Conservation (phyloP, 805 yeast genomes). For the Zygotorulaspora sp. region DNA sequence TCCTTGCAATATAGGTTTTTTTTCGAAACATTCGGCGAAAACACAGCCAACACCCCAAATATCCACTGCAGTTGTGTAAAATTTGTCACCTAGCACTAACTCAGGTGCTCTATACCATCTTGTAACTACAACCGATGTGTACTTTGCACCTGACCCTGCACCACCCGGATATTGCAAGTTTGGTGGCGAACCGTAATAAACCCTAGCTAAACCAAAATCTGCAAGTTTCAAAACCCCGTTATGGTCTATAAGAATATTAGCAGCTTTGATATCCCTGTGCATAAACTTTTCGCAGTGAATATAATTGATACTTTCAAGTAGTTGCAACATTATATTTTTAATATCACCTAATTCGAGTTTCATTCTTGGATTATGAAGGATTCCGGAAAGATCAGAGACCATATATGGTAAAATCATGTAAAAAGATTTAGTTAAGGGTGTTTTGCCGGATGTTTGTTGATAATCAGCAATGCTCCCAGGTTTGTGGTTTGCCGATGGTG, state of each 20-base stretch:
- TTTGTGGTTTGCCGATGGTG: slow-evolving; percentile 23
- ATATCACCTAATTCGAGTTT: slow-evolving; percentile 59
- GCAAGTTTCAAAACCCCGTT: slow-evolving; percentile 82
- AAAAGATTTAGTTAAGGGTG: slow-evolving; percentile 38
- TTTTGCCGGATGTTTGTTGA: slow-evolving; percentile 10
- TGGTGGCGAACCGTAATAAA: slow-evolving; percentile 61
- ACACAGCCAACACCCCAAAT: slow-evolving; percentile 98
- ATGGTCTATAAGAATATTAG: slow-evolving; percentile 80
- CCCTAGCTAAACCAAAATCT: slow-evolving; percentile 91
- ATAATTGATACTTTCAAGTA: slow-evolving; percentile 74
- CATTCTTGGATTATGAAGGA: slow-evolving; percentile 74
- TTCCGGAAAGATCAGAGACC: slow-evolving; percentile 87
- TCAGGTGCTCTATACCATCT: slow-evolving; percentile 99
- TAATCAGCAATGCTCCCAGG: slow-evolving; percentile 8
- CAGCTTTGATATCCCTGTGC: slow-evolving; percentile 94
- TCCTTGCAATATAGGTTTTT: slow-evolving; percentile 82
- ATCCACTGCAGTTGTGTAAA: slow-evolving; percentile 91
- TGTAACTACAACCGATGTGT: slow-evolving; percentile 80
- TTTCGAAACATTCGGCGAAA: slow-evolving; percentile 81
- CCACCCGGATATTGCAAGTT: slow-evolving; percentile 42
- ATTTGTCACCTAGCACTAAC: slow-evolving; percentile 74
- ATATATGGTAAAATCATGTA: slow-evolving; percentile 91
- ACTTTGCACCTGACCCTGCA: slow-evolving; percentile 39
- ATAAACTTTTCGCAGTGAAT: slow-evolving; percentile 54
- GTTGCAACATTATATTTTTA: slow-evolving; percentile 76